Base-by-base conservation (phyloP, 495 filamentous ascomycete genomes). In the Astrocystis sublimbata region DNA sequence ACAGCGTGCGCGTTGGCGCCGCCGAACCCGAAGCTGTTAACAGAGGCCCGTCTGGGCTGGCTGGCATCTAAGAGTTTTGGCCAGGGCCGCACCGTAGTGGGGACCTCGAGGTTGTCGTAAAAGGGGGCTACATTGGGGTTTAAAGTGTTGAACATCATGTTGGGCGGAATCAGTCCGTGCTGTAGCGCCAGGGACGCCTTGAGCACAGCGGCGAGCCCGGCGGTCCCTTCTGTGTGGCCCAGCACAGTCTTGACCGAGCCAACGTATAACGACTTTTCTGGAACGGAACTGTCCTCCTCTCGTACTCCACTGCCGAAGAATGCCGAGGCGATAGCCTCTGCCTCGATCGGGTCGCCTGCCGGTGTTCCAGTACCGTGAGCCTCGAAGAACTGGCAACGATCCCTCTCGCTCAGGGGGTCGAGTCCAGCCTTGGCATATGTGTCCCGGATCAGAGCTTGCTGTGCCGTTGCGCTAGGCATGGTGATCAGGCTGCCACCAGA, bases 191-290 rank as follows among this genome's bases (percentile, higher is more conserved):
- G 54, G 5, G 74, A 64, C 0, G 73, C 72, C 58, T 85, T 85
- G 24, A 84, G 75, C 0, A 85, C 50, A 0, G 69, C 74, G 0
- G 76, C 70, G 19, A 85, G 61, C 2, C 82, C 81, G 49, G 71
- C 70, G 0, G 74, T 67, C 1, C 69, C 76, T 64, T 84, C 82
- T 6, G 71, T 50, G 60, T 85, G 82, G 0, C 82, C 79, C 10
- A 82, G 65, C 41, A 79, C 77, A 0, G 75, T 72, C 58, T 85
- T 85, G 0, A 83, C 64, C 0, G 78, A 78, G 4, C 81, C 81
- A 30, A 85, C 68, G 64, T 70, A 64, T n/a, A n/a, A n/a, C n/a
- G n/a, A n/a, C n/a, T n/a, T n/a, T n/a, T n/a, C n/a, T n/a, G n/a
- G 4, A 78, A 40, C 19, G n/a, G n/a, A n/a, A 13, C 8, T 33